These are phyloP conservation scores for Alloteropsis semialata DNA, from an alignment of 176 grass and related monocot genomes.

Conservation along the genomic window DNA sequence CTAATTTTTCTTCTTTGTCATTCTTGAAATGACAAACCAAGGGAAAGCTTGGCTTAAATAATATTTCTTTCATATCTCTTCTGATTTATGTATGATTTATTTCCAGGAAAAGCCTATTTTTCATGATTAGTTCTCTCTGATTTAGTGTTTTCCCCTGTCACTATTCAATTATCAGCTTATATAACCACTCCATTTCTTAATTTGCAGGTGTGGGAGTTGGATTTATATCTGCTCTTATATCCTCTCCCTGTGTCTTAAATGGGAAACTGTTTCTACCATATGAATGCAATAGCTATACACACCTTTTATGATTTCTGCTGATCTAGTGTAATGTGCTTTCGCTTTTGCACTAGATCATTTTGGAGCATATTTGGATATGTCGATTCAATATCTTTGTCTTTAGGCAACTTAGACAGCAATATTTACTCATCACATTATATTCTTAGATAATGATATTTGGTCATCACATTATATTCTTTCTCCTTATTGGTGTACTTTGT, in stretches of 20 bases:
- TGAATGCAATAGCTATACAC: background rate
- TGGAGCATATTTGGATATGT: background rate
- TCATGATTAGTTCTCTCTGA: background rate
- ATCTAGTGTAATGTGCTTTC: slow-evolving; percentile 7
- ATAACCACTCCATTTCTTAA: slow-evolving; percentile 15
- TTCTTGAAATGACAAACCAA: background rate
- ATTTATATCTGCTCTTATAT: slow-evolving; percentile 99
- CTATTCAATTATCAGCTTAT: background rate
- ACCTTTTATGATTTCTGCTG: background rate
- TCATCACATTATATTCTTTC: background rate
- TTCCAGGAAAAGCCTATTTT: background rate
- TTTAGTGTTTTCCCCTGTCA: background rate
- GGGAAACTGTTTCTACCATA: slow-evolving; percentile 5
- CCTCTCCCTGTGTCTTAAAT: slow-evolving; percentile 44
- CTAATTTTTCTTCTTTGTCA: background rate
- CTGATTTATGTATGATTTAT: background rate
- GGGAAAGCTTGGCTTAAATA: background rate
- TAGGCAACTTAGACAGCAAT: slow-evolving; percentile 2
- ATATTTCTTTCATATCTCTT: background rate
- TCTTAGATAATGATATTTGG: background rate
- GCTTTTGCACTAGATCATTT: background rate
- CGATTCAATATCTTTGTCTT: background rate
- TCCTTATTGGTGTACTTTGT: background rate
- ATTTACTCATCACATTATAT: background rate
- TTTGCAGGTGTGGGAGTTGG: slow-evolving; percentile 91